Percentiles rank a stretch among this genome's conserved stretches.
These are phyloP conservation scores for Aspergillus candidus DNA, from an alignment of 2,329 filamentous ascomycete species.

Conservation along the genomic window DNA sequence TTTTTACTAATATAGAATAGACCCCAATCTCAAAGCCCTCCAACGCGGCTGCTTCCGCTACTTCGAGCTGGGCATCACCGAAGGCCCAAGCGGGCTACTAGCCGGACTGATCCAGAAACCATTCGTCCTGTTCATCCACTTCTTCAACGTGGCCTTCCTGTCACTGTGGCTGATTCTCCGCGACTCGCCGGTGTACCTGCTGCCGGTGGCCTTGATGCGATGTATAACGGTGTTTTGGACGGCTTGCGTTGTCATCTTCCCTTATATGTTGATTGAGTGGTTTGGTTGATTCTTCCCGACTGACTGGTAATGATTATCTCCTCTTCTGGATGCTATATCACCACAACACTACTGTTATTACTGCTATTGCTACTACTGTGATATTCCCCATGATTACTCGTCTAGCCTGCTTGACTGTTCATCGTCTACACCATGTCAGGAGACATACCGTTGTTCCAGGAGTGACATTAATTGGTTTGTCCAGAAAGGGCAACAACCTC, in stretches of 20 bases:
- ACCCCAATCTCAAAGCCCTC: slow-evolving; percentile 68
- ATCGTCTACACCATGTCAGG: too few relatives aligned
- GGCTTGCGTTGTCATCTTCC: slow-evolving; percentile 74
- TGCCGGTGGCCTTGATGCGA: slow-evolving; percentile 61
- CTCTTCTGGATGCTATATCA: background rate
- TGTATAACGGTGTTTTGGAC: slow-evolving; percentile 69
- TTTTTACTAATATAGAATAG: slow-evolving; percentile 29
- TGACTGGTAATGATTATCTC: slow-evolving; percentile 5
- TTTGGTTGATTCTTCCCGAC: slow-evolving; percentile 26
- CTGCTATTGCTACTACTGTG: too few relatives aligned
- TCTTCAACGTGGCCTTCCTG: slow-evolving; percentile 87
- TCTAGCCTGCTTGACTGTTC: too few relatives aligned
- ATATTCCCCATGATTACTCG: too few relatives aligned
- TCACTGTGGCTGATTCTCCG: slow-evolving; percentile 66
- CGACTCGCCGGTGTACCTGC: slow-evolving; percentile 47
- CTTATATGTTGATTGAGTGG: slow-evolving; percentile 68
- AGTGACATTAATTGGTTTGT: too few relatives aligned
- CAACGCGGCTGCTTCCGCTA: slow-evolving; percentile 90
- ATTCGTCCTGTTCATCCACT: slow-evolving; percentile 76
- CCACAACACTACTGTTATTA: background rate
- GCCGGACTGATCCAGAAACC: slow-evolving; percentile 76
- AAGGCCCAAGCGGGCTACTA: slow-evolving; percentile 74
- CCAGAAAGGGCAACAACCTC: too few relatives aligned
- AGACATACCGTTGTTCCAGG: too few relatives aligned
- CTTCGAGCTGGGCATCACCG: slow-evolving; percentile 68